These are phyloP conservation scores for Knufia petricola DNA, from an alignment of 2,329 filamentous ascomycete species.

Conservation along the genomic window DNA sequence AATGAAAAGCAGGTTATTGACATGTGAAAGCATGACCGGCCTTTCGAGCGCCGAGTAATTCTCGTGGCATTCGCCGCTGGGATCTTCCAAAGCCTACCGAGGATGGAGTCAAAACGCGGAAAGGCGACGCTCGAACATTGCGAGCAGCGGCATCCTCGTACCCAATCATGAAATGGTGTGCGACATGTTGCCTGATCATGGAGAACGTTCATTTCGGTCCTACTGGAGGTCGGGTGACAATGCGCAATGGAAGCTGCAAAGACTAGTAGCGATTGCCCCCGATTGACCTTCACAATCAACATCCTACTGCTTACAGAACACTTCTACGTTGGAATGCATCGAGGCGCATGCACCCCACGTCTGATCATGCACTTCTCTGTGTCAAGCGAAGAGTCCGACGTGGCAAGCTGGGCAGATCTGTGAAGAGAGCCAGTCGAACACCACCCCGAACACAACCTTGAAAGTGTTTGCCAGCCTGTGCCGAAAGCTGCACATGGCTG, in stretches of 20 bases:
- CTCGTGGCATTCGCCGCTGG: not conserved
- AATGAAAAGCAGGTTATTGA: not conserved
- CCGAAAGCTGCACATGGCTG: not conserved
- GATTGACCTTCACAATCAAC: too few species aligned
- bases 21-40: not conserved
- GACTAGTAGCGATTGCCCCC: too few species aligned
- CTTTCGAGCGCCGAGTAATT: not conserved
- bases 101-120: not conserved
- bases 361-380: not conserved
- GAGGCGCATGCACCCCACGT: not conserved
- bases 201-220: too few species aligned
- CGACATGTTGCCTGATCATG: too few species aligned
- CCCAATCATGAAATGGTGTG: too few species aligned
- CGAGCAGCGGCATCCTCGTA: not conserved
- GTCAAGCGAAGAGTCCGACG: not conserved
- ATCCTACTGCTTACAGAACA: not conserved
- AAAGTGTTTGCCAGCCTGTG: not conserved
- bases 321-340: not conserved
- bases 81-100: not conserved
- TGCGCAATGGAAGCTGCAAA: too few species aligned
- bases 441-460: not conserved
- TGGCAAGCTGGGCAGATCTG: not conserved
- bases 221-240: too few species aligned
- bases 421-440: not conserved
- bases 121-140: not conserved